Conservation (phyloP, 257 asterid species). For the Forsythia viridissima region DNA sequence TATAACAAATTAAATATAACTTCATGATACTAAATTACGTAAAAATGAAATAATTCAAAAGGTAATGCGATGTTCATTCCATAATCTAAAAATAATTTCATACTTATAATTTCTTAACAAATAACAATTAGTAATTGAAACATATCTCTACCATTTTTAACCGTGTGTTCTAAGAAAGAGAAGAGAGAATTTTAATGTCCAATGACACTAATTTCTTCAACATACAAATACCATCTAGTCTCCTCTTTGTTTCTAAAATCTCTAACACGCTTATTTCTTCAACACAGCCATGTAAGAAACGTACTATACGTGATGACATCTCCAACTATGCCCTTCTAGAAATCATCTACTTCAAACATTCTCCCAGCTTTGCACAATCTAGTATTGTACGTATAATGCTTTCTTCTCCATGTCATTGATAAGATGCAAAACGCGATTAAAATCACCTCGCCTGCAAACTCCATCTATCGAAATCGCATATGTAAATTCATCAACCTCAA, state of each 20-base stretch:
- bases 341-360: conserved; percentile 63
- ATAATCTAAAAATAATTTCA: no score
- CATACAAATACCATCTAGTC: conserved; percentile 48
- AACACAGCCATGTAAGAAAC: conserved; percentile 62
- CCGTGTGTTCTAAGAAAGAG: no score
- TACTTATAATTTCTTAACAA: no score
- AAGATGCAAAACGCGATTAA: conserved; percentile 49
- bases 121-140: no score
- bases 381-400: conserved; percentile 67
- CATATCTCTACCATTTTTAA: no score
- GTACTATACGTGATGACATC: conserved; percentile 73
- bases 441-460: conserved; percentile 58
- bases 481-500: conserved; percentile 65
- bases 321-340: conserved; percentile 54
- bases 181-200: no score
- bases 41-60: no score
- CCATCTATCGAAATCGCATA: conserved; percentile 72
- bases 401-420: conserved; percentile 56
- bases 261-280: conserved; percentile 55
- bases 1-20: no score
- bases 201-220: no score
- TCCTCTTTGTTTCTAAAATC: conserved; percentile 50
- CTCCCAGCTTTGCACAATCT: conserved; percentile 79
- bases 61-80: no score
- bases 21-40: no score